Base-by-base conservation (phyloP, 2,329 filamentous ascomycete genomes). In the Pestalotiopsis sp. region DNA sequence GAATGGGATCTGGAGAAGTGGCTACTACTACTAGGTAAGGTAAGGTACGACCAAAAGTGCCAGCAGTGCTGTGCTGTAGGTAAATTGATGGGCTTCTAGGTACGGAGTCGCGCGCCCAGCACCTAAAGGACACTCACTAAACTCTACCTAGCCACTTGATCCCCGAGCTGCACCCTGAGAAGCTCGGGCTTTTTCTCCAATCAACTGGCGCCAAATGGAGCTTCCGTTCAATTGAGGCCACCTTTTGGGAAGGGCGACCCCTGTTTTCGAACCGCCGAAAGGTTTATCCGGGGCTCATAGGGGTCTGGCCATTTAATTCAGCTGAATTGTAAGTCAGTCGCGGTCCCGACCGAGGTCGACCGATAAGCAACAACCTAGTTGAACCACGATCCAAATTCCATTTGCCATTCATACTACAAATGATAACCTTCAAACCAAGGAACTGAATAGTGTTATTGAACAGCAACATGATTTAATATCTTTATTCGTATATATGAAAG, bases 201-300 rank as follows among this genome's bases (percentile, higher is more conserved):
- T 52, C 45, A 63, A 23, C 17, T 31, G 45, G 25, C 20, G n/a
- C 17, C 20, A 39, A 23, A 20, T 49, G 45, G 64, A 66, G 69
- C 70, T 69, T 69, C 72, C 73, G 70, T 72, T 41, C 74, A 80
- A 78, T 82, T 82, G 77, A 83, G 81, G 81, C 81, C 81, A 83
- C 81, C 79, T 82, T 82, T 81, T 80, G 75, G 80, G 76, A 80
- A 80, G 77, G 71, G 45, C 45, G 45, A 52, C 70, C 70, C 70
- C 72, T 60, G 52, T 52, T 60, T 66, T 31, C 9, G n/a, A 17
- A 52, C 27, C 64, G 64, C 64, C 31, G 17, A 58, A 59, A 59
- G 38, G 31, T 66, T 66, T 39, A 58, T 66, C 64, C 64, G 64
- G 20, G 25, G 6, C 4, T 13, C 38, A 20, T 20, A 20, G 14